Base-by-base conservation (phyloP, 306 rosid genomes). In the Boehmeria nivea region DNA sequence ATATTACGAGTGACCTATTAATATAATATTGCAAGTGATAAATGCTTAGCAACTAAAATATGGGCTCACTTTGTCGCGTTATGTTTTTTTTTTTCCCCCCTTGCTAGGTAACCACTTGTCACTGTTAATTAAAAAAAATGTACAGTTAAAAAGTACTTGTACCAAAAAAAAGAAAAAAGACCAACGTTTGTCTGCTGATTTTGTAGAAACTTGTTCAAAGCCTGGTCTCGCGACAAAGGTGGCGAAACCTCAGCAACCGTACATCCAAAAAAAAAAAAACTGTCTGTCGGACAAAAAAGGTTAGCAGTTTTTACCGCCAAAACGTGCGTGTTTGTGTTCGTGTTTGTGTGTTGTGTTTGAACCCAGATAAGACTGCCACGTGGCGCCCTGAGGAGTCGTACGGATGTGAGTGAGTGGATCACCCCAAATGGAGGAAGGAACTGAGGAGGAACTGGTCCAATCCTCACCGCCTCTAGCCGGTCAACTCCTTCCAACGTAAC, bases 291-390 rank as follows among this genome's bases (percentile, higher is more conserved):
- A 9, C 5, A 36, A 34, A 31, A 26, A 12, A 51, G 2, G 14
- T 14, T 31, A 51, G 8, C 22, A 26, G n/a, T n/a, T 17, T 51
- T 25, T 51, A 27, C 57, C 57, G 31, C 60, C 45, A 54, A 54
- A 54, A 19, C 28, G 17, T 34, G 25, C 20, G 24, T 34, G 59
- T 16, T 20, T 18, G 10, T 16, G 37, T 51, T 51, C 20, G 24
- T 34, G 59, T 16, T 20, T 18, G 10, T 16, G 37, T 51, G n/a
- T n/a, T n/a, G n/a, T n/a, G n/a, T 51, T 21, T 3, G 6, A 21
- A 33, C 17, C 20, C 3, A 74, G 86, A 85, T 74, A 72, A 74
- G 80, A 78, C 40, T 47, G 49, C 64, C 94, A 79, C 82, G 84
- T 85, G 89, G 71, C 24, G 51, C 63, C 1, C 68, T 2, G 9